A percentile compares a stretch with the other conserved stretches of the same genome.
phyloP scores from a whole-genome alignment of 306 rosid species.

The Quercus alba region DNA sequence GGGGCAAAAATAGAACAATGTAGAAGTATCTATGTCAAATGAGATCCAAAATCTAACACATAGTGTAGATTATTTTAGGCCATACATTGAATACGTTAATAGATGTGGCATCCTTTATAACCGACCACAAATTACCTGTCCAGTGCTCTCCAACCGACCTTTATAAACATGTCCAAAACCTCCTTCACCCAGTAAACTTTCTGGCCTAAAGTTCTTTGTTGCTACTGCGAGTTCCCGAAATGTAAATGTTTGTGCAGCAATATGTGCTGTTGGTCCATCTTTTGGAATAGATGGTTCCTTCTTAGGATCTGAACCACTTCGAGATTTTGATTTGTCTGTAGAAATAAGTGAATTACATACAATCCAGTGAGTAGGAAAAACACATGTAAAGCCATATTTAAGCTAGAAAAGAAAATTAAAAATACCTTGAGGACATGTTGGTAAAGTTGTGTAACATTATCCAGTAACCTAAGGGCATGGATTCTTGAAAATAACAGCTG shows the following conservation, averaged over 20 bases:
- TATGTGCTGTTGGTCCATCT: constrained; percentile 81
- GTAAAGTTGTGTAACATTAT: constrained; percentile 8
- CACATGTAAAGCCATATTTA: background rate
- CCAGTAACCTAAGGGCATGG: background rate
- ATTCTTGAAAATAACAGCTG: constrained; percentile 14
- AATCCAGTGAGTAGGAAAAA: constrained; percentile 4
- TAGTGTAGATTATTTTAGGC: background rate
- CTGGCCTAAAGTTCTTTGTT: constrained; percentile 83
- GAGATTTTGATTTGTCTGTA: constrained; percentile 76
- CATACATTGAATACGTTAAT: background rate
- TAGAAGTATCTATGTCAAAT: background rate
- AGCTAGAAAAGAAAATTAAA: constrained; percentile 6
- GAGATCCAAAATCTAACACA: constrained; percentile 3
- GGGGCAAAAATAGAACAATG: constrained; percentile 1
- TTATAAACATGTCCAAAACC: constrained; percentile 96
- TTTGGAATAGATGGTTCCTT: constrained; percentile 73
- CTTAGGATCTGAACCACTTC: constrained; percentile 61
- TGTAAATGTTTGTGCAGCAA: constrained; percentile 98
- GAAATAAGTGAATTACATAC: constrained; percentile 4
- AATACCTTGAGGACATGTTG: constrained; percentile 4
- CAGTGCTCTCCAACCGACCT: constrained; percentile 89
- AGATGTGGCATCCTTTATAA: background rate
- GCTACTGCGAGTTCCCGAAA: constrained; percentile 98
- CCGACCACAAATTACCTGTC: constrained; percentile 64
- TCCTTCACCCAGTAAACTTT: constrained; percentile 89